Evolutionary conservation across 2,329 filamentous ascomycete species (phyloP).

Genomic region (Myotisia sp.): DNA sequence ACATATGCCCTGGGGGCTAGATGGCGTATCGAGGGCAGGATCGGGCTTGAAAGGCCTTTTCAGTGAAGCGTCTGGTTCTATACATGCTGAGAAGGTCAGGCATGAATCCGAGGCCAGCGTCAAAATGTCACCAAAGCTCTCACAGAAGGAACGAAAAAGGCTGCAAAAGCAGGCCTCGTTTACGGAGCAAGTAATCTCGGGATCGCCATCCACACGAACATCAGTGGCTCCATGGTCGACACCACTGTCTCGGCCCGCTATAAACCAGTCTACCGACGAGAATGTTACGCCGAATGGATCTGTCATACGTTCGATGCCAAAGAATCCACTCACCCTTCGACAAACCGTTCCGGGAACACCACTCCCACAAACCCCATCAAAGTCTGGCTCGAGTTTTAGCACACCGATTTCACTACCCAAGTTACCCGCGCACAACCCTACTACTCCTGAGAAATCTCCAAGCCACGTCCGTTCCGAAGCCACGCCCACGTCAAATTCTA

Average conservation of each 20-base stretch:
- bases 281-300: no score
- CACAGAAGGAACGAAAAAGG: constrained; percentile 84
- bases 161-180: constrained; percentile 52
- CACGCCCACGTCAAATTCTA: no score
- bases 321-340: constrained; percentile 45
- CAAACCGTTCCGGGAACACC: constrained; percentile 43
- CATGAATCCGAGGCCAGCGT: no score
- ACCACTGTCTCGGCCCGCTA: constrained; percentile 10
- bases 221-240: constrained; percentile 30
- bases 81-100: no score
- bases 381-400: no score
- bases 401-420: no score
- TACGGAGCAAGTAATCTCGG: constrained; percentile 20
- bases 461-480: no score
- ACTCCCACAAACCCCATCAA: constrained; percentile 8
- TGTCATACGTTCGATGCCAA: constrained; percentile 18
- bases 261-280: constrained; percentile 24
- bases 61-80: no score
- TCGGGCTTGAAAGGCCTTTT: no score
- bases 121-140: constrained; percentile 49
- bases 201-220: constrained; percentile 52
- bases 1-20: no score
- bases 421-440: not conserved
- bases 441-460: no score
- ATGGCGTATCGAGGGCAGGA: no score